These are phyloP conservation scores for Acephala macrosclerotiorum DNA, from an alignment of 2,329 filamentous ascomycete species.

Conservation along the genomic window DNA sequence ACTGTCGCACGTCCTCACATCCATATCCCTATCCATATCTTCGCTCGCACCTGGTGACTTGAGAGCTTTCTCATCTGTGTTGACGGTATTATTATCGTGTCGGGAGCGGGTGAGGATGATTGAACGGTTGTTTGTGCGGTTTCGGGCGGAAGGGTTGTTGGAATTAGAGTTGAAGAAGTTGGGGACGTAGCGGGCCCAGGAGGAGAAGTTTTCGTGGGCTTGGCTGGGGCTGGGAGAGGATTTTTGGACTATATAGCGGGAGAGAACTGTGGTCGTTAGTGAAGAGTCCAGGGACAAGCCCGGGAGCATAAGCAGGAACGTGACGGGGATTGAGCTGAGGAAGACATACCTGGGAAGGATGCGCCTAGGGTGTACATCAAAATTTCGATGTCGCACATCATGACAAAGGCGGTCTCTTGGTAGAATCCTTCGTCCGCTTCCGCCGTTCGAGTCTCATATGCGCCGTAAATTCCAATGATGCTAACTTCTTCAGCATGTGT, in stretches of 20 bases:
- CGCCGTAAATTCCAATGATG: conserved; percentile 34
- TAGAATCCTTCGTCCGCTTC: conserved; percentile 34
- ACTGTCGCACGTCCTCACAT: neutral
- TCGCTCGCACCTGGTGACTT: neutral
- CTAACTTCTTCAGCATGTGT: conserved; percentile 9
- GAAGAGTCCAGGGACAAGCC: neutral
- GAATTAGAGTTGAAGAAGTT: conserved; percentile 27
- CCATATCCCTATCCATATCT: neutral
- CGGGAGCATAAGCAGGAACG: neutral
- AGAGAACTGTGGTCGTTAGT: conserved; percentile 20
- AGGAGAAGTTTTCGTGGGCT: conserved; percentile 32
- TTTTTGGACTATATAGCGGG: conserved; percentile 24
- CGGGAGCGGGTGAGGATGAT: neutral
- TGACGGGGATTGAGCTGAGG: neutral
- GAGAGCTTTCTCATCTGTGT: neutral
- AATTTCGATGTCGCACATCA: conserved; percentile 43
- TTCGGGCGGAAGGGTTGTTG: neutral
- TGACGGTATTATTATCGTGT: neutral
- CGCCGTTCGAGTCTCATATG: conserved; percentile 31
- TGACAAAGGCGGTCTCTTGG: conserved; percentile 39
- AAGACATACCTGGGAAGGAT: conserved; percentile 39
- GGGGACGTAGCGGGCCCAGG: conserved; percentile 33
- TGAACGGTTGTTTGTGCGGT: neutral
- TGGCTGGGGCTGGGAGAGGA: conserved; percentile 15
- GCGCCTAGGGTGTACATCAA: conserved; percentile 43